Percentiles rank a stretch among this genome's conserved stretches.
These are phyloP conservation scores for Colletotrichum salicis DNA, from an alignment of 2,329 filamentous ascomycete species.

Conservation along the genomic window DNA sequence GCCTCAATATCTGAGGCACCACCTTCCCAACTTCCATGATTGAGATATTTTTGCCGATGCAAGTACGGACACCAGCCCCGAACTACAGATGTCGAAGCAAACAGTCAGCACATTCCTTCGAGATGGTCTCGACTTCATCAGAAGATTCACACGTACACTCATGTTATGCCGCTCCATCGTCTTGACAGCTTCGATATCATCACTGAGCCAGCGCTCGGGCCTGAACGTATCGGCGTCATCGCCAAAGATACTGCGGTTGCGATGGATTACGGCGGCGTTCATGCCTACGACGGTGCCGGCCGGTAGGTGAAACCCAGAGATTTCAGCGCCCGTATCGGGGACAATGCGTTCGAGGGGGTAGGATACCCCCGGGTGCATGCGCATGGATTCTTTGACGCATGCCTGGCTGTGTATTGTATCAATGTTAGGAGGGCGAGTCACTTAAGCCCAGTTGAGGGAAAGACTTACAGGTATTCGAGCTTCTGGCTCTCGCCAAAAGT, in stretches of 20 bases:
- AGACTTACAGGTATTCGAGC: not conserved
- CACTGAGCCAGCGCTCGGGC: constrained; percentile 50
- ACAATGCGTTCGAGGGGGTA: not conserved
- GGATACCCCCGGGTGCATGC: not conserved
- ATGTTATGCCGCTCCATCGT: not conserved
- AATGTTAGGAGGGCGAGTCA: not conserved
- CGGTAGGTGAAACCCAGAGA: not conserved
- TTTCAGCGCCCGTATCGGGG: not conserved
- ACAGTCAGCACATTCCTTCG: not conserved
- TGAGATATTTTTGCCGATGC: not conserved
- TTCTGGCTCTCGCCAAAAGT: not conserved
- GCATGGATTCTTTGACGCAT: not conserved
- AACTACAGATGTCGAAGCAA: not conserved
- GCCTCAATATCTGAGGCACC: not conserved
- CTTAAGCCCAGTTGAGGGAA: not conserved
- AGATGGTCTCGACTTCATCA: not conserved
- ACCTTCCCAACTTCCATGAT: not conserved
- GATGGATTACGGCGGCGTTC: constrained; percentile 48
- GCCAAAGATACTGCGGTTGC: constrained; percentile 53
- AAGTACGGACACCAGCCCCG: not conserved
- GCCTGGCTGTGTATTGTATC: not conserved
- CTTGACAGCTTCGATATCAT: constrained; percentile 43
- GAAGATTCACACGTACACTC: not conserved
- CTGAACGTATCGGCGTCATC: constrained; percentile 53
- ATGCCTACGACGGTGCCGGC: constrained; percentile 45